A percentile compares a stretch with the other conserved stretches of the same genome.
Evolutionary conservation across 1,139 yeast species (phyloP).

Genomic region (Groenewaldozyma auringiensis): DNA sequence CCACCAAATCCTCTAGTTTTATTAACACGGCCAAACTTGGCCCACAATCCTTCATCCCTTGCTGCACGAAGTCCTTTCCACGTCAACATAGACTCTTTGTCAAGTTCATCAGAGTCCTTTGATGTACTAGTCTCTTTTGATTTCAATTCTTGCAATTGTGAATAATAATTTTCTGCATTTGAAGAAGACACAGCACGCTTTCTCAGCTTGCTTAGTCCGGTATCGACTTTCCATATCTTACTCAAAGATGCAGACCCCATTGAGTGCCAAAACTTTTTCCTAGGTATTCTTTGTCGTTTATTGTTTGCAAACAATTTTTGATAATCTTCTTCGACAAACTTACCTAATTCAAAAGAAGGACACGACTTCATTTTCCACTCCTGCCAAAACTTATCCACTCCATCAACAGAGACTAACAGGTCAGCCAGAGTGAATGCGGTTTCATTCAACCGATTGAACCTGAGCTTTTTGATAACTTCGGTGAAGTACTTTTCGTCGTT

Average conservation of each 20-base stretch:
- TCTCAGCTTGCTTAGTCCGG: conserved; percentile 23
- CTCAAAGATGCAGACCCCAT: conserved; percentile 34
- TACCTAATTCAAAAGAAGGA: conserved; percentile 26
- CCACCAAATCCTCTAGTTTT: conserved; percentile 23
- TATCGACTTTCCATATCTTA: conserved; percentile 26
- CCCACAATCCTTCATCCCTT: conserved; percentile 27
- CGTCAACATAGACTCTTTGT: conserved; percentile 12
- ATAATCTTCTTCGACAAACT: conserved; percentile 12
- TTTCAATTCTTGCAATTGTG: conserved; percentile 10
- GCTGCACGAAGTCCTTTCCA: conserved; percentile 33
- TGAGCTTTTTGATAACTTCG: not conserved
- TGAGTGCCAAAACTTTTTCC: conserved; percentile 25
- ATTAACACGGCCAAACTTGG: conserved; percentile 22
- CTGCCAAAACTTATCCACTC: conserved; percentile 30
- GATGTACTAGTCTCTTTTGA: conserved; percentile 5
- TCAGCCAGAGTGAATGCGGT: not conserved
- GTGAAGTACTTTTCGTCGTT: conserved; percentile 19
- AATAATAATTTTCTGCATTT: conserved; percentile 17
- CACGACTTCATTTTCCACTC: conserved; percentile 31
- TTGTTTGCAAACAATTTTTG: conserved; percentile 14
- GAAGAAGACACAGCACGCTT: conserved; percentile 16
- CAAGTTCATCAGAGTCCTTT: conserved; percentile 8
- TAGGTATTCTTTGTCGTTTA: conserved; percentile 16
- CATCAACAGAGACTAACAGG: conserved; percentile 13
- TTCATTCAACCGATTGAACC: not conserved